phyloP scores from a whole-genome alignment of 2,329 filamentous ascomycete species.

The Grosmannia penicillata region DNA sequence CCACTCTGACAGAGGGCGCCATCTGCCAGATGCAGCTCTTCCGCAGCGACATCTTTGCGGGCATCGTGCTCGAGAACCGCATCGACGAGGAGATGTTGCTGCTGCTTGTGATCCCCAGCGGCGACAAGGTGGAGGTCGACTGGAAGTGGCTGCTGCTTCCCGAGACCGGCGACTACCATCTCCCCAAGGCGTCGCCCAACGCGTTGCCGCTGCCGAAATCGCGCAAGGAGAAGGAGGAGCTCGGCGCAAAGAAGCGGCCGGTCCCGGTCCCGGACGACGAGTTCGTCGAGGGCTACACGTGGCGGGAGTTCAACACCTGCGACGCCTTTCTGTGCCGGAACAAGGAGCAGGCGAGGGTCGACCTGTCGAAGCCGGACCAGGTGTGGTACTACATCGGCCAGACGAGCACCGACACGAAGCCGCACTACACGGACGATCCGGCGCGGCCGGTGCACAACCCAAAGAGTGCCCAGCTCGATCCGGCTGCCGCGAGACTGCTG shows the following conservation, averaged over 20 bases:
- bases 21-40: conserved; percentile 78
- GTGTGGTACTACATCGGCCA: conserved; percentile 82
- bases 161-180: conserved; percentile 52
- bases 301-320: conserved; percentile 66
- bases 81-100: conserved; percentile 60
- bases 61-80: conserved; percentile 72
- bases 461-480: conserved; percentile 59
- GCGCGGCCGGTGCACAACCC: conserved; percentile 43
- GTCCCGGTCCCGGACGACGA: conserved; percentile 48
- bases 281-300: conserved; percentile 54
- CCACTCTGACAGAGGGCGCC: conserved; percentile 53
- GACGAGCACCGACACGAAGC: conserved; percentile 75
- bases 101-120: conserved; percentile 70
- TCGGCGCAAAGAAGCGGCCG: conserved; percentile 51
- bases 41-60: conserved; percentile 80
- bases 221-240: conserved; percentile 46
- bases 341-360: conserved; percentile 49
- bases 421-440: conserved; percentile 78
- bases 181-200: conserved; percentile 60
- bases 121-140: conserved; percentile 63
- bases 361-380: conserved; percentile 57
- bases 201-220: conserved; percentile 57
- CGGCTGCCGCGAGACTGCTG: no score
- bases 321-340: conserved; percentile 30
- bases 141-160: conserved; percentile 74